Conservation (phyloP, 305 asterid genomes). For the Fraxinus xanthoxyloides region DNA sequence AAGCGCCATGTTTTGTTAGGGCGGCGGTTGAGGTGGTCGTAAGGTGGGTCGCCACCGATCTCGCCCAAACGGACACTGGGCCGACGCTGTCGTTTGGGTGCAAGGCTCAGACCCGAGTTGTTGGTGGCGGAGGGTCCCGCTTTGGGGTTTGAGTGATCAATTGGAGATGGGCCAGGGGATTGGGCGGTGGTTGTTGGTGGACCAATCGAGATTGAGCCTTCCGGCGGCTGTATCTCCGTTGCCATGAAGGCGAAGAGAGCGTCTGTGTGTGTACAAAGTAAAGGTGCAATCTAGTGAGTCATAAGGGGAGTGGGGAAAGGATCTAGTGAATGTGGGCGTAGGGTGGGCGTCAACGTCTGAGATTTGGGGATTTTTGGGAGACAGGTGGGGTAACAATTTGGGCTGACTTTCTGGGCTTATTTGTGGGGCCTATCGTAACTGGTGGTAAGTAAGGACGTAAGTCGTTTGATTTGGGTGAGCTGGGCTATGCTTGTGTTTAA, state of each 20-base stretch:
- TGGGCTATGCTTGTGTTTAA: too few species aligned
- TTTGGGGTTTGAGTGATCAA: conserved; percentile 35
- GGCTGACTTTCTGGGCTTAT: not conserved
- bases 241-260: conserved; percentile 45
- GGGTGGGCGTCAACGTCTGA: not conserved
- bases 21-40: conserved; percentile 58
- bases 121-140: conserved; percentile 27
- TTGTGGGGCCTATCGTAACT: not conserved
- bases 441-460: not conserved
- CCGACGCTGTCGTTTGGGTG: conserved; percentile 91
- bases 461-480: too few species aligned
- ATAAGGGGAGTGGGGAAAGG: conserved; percentile 26
- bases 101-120: conserved; percentile 35
- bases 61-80: conserved; percentile 97
- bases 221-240: conserved; percentile 60
- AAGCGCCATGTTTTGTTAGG: conserved; percentile 66
- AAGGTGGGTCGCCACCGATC: conserved; percentile 83
- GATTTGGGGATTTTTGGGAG: not conserved
- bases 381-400: not conserved
- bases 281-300: conserved; percentile 20
- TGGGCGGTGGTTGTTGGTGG: conserved; percentile 34
- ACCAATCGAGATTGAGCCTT: conserved; percentile 39
- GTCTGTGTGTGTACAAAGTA: conserved; percentile 9
- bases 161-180: conserved; percentile 42
- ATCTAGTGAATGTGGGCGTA: conserved; percentile 27